These are phyloP conservation scores for Rhizopus stolonifer DNA, from an alignment of 371 early-diverging fungal genomes.

Conservation along the genomic window DNA sequence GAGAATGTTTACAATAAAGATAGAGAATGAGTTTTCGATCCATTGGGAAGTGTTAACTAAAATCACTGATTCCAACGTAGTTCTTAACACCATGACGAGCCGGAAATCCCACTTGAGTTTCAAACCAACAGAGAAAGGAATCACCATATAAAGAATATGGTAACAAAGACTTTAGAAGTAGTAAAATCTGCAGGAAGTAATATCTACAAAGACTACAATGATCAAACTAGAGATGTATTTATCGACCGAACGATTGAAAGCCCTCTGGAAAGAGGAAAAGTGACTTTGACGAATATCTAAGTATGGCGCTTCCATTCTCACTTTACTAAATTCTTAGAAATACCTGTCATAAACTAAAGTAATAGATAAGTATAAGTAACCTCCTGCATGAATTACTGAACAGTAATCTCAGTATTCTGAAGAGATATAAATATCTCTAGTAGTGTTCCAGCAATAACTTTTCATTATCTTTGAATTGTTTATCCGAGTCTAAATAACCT, in stretches of 20 bases:
- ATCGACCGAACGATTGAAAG: constrained; percentile 6
- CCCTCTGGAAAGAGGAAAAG: constrained; percentile 3
- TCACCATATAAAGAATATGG: background rate
- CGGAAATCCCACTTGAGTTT: constrained; percentile 9
- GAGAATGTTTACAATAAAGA: constrained; percentile 2
- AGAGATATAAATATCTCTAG: background rate
- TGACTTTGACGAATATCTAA: constrained; percentile 6
- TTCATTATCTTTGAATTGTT: constrained; percentile 1
- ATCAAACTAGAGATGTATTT: constrained; percentile 2
- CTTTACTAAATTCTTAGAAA: background rate
- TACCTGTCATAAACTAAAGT: background rate
- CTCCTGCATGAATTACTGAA: constrained; percentile 1
- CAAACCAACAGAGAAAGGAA: constrained; percentile 8
- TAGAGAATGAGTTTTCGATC: constrained; percentile 10
- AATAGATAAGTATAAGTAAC: background rate
- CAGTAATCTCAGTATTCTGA: background rate
- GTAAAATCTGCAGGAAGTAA: constrained; percentile 1
- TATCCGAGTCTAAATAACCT: constrained; percentile 3
- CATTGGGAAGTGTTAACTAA: background rate
- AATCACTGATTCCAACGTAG: constrained; percentile 6
- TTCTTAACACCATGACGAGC: constrained; percentile 2
- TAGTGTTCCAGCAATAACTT: background rate
- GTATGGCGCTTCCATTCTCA: background rate
- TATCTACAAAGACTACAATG: constrained; percentile 5
- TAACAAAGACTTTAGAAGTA: constrained; percentile 8